A percentile compares a stretch with the other conserved stretches of the same genome.
Evolutionary conservation across 2,329 filamentous ascomycete genomes (phyloP).

Genomic region (Cordyceps pruinosa): DNA sequence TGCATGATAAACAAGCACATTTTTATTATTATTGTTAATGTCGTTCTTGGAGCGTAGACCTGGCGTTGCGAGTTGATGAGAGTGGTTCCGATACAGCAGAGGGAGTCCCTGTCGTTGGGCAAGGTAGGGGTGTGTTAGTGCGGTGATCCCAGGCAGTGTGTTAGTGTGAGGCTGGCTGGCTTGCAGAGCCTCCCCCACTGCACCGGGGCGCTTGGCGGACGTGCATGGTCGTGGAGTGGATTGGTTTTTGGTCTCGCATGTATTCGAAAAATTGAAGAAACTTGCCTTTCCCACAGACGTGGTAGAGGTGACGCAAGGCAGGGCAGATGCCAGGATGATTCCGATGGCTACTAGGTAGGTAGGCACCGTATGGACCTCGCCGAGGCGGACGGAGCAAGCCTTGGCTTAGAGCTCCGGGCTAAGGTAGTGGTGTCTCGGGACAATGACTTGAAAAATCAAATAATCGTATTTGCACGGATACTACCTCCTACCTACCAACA

Average conservation of each 20-base stretch:
- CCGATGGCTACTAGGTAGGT: too few relatives aligned
- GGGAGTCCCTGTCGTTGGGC: neutral
- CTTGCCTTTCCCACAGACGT: slow-evolving; percentile 3
- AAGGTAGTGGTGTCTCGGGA: neutral
- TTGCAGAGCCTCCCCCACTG: slow-evolving; percentile 8
- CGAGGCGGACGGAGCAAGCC: neutral
- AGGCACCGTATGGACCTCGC: neutral
- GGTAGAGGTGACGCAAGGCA: neutral
- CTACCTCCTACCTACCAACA: too few relatives aligned
- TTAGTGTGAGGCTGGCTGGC: neutral
- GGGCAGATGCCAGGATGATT: too few relatives aligned
- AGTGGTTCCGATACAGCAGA: neutral
- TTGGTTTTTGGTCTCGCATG: too few relatives aligned
- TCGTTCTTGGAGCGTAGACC: too few relatives aligned
- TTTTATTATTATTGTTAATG: neutral
- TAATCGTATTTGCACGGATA: too few relatives aligned
- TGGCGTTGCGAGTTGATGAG: too few relatives aligned
- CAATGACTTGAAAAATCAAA: too few relatives aligned
- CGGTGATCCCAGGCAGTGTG: neutral
- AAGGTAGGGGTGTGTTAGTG: too few relatives aligned
- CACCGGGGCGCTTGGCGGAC: slow-evolving; percentile 3
- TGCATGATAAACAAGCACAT: neutral
- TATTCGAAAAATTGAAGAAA: too few relatives aligned
- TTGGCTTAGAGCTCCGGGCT: neutral
- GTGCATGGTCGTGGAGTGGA: too few relatives aligned